Base-by-base conservation (phyloP, 1,284 basidiomycete genomes). In the Phlebopus sp. region DNA sequence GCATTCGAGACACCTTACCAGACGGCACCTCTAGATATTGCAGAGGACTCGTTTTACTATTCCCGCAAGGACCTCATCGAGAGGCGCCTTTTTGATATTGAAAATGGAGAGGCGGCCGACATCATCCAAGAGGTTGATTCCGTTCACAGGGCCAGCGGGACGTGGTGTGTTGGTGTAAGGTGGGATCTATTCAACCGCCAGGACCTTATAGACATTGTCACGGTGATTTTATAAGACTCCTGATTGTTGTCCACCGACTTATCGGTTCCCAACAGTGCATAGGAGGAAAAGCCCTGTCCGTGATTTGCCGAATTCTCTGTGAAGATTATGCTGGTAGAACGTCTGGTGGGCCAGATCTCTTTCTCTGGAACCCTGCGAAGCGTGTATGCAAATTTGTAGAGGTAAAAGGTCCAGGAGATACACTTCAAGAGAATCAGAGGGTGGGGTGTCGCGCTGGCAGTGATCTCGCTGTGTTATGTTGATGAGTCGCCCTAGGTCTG, bases 1-100 rank as follows among this genome's bases (percentile, higher is more conserved):
- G 93, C 92, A 0, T 98, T 99, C 62, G 96, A 99, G 68, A 99
- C 96, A 1, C 78, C 79, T 3, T 98, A 86, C 64, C 96, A 99
- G 65, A 79, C 81, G 7, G 92, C 90, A 0, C 96, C 96, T 5
- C 75, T 99, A n/a, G 96, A 99, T 64, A 77, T 99, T 25, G 80
- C 79, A 0, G 88, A 94, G 46, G 96, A 98, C 59, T 86, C 89
- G 0, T 99, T 99, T 64, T 87, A 81, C 63, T 68, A 76, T 40
- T 82, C 92, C 0, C 83, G 96, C 9, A 73, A 79, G 52, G 78
- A 78, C 0, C 66, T 81, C 17, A 86, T 96, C 57, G 82, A 92
- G 37, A 58, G 60, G 4, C 81, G 93, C 0, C 69, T 98, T 13
- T 62, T 69, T 13, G 81, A 79, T 29, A 83, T 97, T 44, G 64